These are phyloP conservation scores for Sordaria brevicollis DNA, from an alignment of 495 filamentous ascomycete species.

Conservation along the genomic window DNA sequence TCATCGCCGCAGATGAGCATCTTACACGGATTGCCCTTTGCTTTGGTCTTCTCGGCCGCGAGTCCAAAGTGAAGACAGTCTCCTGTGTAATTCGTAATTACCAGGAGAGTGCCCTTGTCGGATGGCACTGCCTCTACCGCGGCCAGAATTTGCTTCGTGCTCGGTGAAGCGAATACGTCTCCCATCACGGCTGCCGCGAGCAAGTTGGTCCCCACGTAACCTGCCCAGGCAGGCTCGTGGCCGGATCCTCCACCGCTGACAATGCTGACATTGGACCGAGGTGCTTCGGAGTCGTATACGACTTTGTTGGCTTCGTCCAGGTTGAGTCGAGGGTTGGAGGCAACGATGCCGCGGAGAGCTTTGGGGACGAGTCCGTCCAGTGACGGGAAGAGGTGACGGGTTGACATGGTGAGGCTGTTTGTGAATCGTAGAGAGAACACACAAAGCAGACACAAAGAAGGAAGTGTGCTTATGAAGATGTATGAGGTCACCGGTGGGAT, in stretches of 20 bases:
- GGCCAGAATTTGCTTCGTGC: constrained; percentile 51
- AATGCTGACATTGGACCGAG: constrained; percentile 42
- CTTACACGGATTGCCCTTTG: constrained; percentile 40
- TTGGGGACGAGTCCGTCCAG: constrained; percentile 44
- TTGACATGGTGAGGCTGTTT: constrained; percentile 28
- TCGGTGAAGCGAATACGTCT: constrained; percentile 52
- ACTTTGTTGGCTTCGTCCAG: constrained; percentile 47
- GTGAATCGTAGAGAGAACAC: neutral
- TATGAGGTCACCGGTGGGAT: neutral
- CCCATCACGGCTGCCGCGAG: constrained; percentile 49
- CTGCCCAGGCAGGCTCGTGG: constrained; percentile 55
- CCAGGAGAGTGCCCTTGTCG: constrained; percentile 47
- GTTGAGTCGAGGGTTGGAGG: constrained; percentile 46
- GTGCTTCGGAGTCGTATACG: constrained; percentile 43
- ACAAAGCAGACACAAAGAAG: neutral
- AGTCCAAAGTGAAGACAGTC: constrained; percentile 57
- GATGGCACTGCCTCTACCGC: constrained; percentile 46
- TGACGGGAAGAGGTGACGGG: constrained; percentile 34
- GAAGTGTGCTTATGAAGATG: neutral
- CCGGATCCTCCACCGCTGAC: constrained; percentile 52
- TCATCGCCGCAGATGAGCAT: constrained; percentile 53
- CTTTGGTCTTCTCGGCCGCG: constrained; percentile 50
- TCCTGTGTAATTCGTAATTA: constrained; percentile 57
- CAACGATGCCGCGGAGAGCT: constrained; percentile 42
- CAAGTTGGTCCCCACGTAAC: constrained; percentile 52